Evolutionary conservation across 345 rosid genomes (phyloP).

Genomic region (Aethionema arabicum): DNA sequence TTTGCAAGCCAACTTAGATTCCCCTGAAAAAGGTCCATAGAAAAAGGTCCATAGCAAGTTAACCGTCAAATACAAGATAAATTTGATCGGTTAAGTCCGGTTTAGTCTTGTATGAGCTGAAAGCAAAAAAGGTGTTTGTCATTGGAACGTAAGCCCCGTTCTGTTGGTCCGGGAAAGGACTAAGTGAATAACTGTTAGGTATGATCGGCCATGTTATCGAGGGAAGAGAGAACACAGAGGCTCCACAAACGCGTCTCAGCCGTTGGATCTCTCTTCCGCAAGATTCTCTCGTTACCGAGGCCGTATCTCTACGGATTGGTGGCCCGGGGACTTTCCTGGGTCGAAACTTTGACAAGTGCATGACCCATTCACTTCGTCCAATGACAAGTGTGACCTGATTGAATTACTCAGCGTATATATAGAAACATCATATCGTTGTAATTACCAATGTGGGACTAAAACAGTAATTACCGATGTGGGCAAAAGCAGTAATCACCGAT

Average conservation of each 20-base stretch:
- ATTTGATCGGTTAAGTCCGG: too few relatives aligned
- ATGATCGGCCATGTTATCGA: slow-evolving; percentile 25
- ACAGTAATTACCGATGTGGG: too few relatives aligned
- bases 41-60: too few relatives aligned
- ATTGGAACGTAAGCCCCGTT: slow-evolving; percentile 31
- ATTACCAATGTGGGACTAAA: slow-evolving; percentile 23
- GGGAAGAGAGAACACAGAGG: slow-evolving; percentile 24
- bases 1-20: too few relatives aligned
- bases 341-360: slow-evolving; percentile 13
- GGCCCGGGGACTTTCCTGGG: slow-evolving; percentile 38
- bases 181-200: slow-evolving; percentile 22
- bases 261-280: not conserved
- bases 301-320: slow-evolving; percentile 29
- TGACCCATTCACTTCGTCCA: slow-evolving; percentile 19
- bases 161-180: slow-evolving; percentile 2
- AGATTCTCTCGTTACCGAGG: slow-evolving; percentile 26
- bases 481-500: too few relatives aligned
- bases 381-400: not conserved
- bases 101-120: not conserved
- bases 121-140: slow-evolving; percentile 13
- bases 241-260: slow-evolving; percentile 35
- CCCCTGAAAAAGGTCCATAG: too few relatives aligned
- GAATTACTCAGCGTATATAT: not conserved
- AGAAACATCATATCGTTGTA: accelerated
- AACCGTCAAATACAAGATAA: too few relatives aligned